Percentiles rank a stretch among this genome's conserved stretches.
Conservation (phyloP, 495 filamentous ascomycete species). For the Tuber calosporum region DNA sequence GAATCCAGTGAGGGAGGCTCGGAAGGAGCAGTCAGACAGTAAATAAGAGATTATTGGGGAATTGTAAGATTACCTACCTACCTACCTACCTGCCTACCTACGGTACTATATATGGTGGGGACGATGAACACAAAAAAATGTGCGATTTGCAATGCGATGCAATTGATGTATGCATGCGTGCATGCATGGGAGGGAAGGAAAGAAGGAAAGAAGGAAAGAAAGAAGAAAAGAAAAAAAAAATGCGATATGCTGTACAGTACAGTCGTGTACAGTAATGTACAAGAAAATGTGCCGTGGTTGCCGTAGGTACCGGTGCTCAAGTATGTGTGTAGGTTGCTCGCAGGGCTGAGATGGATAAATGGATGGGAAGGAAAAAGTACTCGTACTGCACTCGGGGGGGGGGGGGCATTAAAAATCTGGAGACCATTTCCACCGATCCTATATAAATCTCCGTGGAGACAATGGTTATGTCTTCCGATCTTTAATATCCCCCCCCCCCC, state of each 20-base stretch:
- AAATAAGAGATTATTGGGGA: not conserved
- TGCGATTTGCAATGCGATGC: not conserved
- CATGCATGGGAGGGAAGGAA: not conserved
- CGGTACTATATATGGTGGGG: not conserved
- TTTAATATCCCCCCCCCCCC: too few relatives aligned
- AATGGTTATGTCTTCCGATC: too few relatives aligned
- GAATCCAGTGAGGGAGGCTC: constrained; percentile 27
- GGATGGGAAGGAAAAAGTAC: too few relatives aligned
- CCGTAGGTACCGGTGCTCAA: not conserved
- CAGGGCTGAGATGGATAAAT: not conserved
- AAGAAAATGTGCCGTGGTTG: not conserved
- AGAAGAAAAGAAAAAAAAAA: not conserved
- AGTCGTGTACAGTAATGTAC: not conserved
- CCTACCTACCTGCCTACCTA: too few relatives aligned
- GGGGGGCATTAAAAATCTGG: too few relatives aligned
- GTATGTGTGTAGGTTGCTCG: not conserved
- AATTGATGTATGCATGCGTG: not conserved
- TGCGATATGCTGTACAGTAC: not conserved
- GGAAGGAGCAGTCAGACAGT: constrained; percentile 22
- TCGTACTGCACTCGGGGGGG: too few relatives aligned
- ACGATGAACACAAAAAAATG: not conserved
- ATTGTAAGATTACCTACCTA: not conserved
- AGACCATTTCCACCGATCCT: too few relatives aligned
- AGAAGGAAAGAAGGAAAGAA: not conserved
- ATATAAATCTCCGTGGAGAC: too few relatives aligned